Base-by-base conservation (phyloP, 2,329 filamentous ascomycete genomes). In the Ceratocystis papillata region DNA sequence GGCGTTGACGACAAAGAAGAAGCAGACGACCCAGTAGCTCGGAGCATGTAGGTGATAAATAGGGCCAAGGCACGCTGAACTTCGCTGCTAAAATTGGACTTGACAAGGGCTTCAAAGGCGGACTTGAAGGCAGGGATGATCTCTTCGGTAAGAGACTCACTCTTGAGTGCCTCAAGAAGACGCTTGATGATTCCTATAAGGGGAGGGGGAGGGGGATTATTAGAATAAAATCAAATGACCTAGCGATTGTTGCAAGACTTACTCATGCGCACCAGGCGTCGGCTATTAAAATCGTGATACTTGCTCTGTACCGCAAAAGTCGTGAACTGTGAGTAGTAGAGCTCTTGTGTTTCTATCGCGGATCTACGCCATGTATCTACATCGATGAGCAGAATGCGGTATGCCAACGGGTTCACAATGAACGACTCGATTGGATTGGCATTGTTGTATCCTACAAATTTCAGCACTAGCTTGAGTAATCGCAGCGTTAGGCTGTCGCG, bases 361-460 rank as follows among this genome's bases (percentile, higher is more conserved):
- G 88, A 89, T 75, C 85, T 87, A 69, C 93, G 84, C 94, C 94
- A 99, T 22, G 93, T 88, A 71, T 96, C 93, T 70, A 95, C 84
- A 75, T 99, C 94, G 65, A 97, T 89, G 33, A 99, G 80, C 20
- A 99, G 79, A 44, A 96, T 87, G 59, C 94, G 87, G 75, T 97
- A 99, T 3, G 93, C 94, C 69, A 99, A 81, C 0, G 94, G 93
- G 71, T 99, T 99, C 70, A 96, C 89, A 73, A 99, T 95, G 71
- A 96, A 89, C 1, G 93, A 96, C 67, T 93, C 87, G 67, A 90
- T 84, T 0, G 91, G 89, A 44, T 86, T 81, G n/a, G 83, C 78
- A 69, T 87, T 86, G 68, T 92, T 87, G 74, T 96, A 97, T 2
- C 94, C 94, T 67, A 96, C 86, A 73, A 97, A 99, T 6, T 83